A percentile compares a stretch with the other conserved stretches of the same genome.
Evolutionary conservation across 306 rosid genomes (phyloP).

Genomic region (Pyrus communis): DNA sequence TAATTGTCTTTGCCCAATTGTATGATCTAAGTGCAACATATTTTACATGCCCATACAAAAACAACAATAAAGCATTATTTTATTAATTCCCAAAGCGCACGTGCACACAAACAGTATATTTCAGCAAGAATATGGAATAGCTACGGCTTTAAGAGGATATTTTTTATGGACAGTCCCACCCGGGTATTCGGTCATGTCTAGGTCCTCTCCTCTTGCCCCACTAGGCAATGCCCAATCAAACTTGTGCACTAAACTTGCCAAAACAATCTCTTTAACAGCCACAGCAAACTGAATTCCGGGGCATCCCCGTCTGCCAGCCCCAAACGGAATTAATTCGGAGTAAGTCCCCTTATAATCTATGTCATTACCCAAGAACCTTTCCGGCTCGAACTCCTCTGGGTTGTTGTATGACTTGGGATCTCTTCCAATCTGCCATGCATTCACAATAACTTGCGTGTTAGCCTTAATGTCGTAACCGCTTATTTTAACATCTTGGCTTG

Average conservation of each 20-base stretch:
- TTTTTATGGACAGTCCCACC: slow-evolving; percentile 16
- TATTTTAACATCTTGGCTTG: neutral
- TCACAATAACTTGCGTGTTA: slow-evolving; percentile 9
- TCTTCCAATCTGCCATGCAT: slow-evolving; percentile 33
- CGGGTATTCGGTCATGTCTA: slow-evolving; percentile 26
- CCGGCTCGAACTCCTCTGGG: neutral
- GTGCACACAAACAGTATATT: no score
- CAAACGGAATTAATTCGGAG: slow-evolving; percentile 28
- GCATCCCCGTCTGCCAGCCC: slow-evolving; percentile 15
- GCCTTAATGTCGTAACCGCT: neutral
- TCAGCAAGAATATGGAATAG: neutral
- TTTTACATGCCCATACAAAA: no score
- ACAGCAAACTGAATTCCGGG: slow-evolving; percentile 24
- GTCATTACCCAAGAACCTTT: slow-evolving; percentile 9
- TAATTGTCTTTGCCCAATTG: no score
- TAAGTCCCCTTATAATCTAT: slow-evolving; percentile 21
- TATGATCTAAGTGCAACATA: no score
- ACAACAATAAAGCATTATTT: no score
- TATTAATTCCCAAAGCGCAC: no score
- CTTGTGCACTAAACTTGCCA: slow-evolving; percentile 22
- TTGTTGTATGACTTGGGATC: slow-evolving; percentile 20
- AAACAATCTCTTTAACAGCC: slow-evolving; percentile 13
- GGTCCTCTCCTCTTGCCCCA: neutral
- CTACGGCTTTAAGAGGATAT: slow-evolving; percentile 20
- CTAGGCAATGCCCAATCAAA: neutral